These are phyloP conservation scores for Wickerhamomyces silvicola DNA, from an alignment of 805 yeast species.

Conservation along the genomic window DNA sequence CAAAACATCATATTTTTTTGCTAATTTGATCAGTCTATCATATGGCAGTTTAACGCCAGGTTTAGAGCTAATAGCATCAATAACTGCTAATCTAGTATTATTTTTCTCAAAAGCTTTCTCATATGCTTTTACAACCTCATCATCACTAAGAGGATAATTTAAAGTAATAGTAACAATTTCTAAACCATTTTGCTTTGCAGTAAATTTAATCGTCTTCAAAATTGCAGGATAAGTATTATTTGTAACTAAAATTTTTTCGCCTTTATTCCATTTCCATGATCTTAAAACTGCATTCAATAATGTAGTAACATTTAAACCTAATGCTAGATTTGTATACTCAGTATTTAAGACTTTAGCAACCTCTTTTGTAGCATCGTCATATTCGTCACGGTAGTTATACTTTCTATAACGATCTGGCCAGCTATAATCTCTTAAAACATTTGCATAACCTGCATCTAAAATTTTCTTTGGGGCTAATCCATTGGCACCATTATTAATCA, in stretches of 20 bases:
- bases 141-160: constrained; percentile 38
- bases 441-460: constrained; percentile 27
- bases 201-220: constrained; percentile 9
- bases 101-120: constrained; percentile 23
- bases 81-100: constrained; percentile 37
- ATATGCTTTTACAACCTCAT: constrained; percentile 30
- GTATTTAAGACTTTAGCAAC: constrained; percentile 38
- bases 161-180: constrained; percentile 32
- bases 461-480: constrained; percentile 47
- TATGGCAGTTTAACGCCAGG: constrained; percentile 61
- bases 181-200: constrained; percentile 24
- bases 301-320: constrained; percentile 49
- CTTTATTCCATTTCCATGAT: constrained; percentile 37
- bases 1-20: constrained; percentile 39
- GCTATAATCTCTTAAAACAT: constrained; percentile 20
- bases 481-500: constrained; percentile 58
- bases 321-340: constrained; percentile 39
- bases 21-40: constrained; percentile 36
- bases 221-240: constrained; percentile 9
- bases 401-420: constrained; percentile 43
- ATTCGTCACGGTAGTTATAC: constrained; percentile 21
- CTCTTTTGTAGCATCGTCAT: constrained; percentile 27
- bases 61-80: constrained; percentile 55
- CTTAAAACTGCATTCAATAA: constrained; percentile 50
- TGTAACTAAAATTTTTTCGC: constrained; percentile 37